A percentile compares a stretch with the other conserved stretches of the same genome.
Evolutionary conservation across 2,329 filamentous ascomycete genomes (phyloP).

Genomic region (Tolypocladium cylindrosporum): DNA sequence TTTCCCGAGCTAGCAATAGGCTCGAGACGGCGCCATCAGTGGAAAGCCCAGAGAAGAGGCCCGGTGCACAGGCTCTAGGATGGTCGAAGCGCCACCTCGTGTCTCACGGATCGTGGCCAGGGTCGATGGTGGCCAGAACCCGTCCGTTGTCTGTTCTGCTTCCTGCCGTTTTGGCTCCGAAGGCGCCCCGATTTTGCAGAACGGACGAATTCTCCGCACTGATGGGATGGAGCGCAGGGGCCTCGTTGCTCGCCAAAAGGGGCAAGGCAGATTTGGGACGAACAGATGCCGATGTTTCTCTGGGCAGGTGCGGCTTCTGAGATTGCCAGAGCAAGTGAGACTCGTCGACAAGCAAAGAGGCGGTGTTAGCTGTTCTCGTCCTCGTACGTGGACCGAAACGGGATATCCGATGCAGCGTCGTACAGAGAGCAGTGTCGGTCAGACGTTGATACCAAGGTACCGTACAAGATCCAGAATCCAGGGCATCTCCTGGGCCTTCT

Average conservation of each 20-base stretch:
- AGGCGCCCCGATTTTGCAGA: neutral
- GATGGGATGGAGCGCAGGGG: neutral
- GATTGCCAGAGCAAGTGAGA: neutral
- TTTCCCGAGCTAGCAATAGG: neutral
- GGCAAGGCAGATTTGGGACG: neutral
- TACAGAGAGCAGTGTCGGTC: neutral
- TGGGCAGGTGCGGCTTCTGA: neutral
- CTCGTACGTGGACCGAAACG: neutral
- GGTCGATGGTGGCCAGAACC: neutral
- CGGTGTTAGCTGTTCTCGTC: neutral
- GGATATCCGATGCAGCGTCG: neutral
- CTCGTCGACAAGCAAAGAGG: neutral
- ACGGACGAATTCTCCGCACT: neutral
- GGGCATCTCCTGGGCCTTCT: neutral
- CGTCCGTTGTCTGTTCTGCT: neutral
- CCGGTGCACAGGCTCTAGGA: neutral
- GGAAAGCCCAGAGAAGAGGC: neutral
- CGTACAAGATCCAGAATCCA: neutral
- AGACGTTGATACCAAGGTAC: neutral
- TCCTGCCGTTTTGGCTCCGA: neutral
- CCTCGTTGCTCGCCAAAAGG: neutral
- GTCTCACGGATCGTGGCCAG: constrained; percentile 1
- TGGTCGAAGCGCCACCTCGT: constrained; percentile 4
- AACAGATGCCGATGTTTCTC: neutral
- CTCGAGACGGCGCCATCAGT: neutral